These are phyloP conservation scores for Tricholoma sp. DNA, from an alignment of 768 basidiomycete genomes.

Conservation along the genomic window DNA sequence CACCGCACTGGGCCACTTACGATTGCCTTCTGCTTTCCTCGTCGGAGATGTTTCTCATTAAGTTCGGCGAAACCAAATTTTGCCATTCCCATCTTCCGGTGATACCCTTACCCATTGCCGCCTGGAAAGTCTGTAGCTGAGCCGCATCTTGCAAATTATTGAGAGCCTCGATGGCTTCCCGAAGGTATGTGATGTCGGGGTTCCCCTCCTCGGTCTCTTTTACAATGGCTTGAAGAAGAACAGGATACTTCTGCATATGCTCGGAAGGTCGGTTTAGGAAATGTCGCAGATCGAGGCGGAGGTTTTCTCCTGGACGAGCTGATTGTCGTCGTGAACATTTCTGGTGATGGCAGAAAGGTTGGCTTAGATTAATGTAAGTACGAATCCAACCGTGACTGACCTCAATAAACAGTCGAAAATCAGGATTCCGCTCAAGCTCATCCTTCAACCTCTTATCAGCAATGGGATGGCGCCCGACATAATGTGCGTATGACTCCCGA, in stretches of 20 bases:
- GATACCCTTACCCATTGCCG: constrained; percentile 76
- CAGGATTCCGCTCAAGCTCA: constrained; percentile 76
- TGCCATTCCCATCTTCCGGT: constrained; percentile 87
- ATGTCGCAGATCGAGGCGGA: constrained; percentile 64
- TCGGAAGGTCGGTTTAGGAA: constrained; percentile 76
- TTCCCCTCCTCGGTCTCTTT: constrained; percentile 77
- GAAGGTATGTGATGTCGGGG: constrained; percentile 77
- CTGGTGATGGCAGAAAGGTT: constrained; percentile 17
- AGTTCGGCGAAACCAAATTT: constrained; percentile 69
- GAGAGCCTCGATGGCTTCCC: constrained; percentile 77
- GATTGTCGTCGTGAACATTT: constrained; percentile 41
- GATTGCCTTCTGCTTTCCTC: constrained; percentile 81
- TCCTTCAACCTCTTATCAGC: constrained; percentile 86
- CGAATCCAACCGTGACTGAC: constrained; percentile 34
- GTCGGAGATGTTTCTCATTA: constrained; percentile 53
- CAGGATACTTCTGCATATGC: constrained; percentile 84
- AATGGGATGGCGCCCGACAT: constrained; percentile 79
- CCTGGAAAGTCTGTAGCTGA: constrained; percentile 85
- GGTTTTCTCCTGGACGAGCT: constrained; percentile 31
- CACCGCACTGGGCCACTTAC: constrained; percentile 40
- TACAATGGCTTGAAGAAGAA: constrained; percentile 80
- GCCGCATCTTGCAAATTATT: constrained; percentile 75
- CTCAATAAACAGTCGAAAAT: constrained; percentile 83
- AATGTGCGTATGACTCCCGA: constrained; percentile 75
- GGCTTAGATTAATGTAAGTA: not conserved